Evolutionary conservation across 1,284 basidiomycete species (phyloP).

Genomic region (Fomitiporia mediterranea): DNA sequence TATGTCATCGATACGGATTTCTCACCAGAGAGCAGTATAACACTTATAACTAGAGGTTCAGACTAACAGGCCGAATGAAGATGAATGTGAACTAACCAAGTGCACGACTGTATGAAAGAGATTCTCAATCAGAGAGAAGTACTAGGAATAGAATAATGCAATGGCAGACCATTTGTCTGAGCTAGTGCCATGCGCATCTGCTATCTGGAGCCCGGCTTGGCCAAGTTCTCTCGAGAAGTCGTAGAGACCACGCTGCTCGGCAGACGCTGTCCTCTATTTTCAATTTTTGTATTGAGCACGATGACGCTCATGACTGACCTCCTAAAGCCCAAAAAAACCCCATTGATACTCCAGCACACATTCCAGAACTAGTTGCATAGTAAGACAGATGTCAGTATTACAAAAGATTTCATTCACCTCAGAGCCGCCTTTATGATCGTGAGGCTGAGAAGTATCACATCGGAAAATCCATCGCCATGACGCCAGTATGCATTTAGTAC

Average conservation of each 20-base stretch:
- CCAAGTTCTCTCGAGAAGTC: constrained; percentile 62
- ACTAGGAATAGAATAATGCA: neutral
- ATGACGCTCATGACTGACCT: constrained; percentile 44
- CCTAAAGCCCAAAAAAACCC: constrained; percentile 70
- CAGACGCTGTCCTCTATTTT: constrained; percentile 35
- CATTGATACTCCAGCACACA: constrained; percentile 59
- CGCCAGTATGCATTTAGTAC: constrained; percentile 69
- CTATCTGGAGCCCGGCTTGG: constrained; percentile 59
- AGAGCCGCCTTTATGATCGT: constrained; percentile 63
- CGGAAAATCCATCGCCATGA: constrained; percentile 49
- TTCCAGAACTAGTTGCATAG: constrained; percentile 51
- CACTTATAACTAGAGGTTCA: constrained; percentile 27
- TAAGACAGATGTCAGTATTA: no score
- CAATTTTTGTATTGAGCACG: no score
- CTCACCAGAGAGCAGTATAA: constrained; percentile 46
- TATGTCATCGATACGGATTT: neutral
- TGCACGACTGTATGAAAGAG: constrained; percentile 42
- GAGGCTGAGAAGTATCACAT: constrained; percentile 48
- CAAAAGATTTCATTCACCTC: constrained; percentile 37
- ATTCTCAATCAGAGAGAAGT: neutral
- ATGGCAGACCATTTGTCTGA: constrained; percentile 59
- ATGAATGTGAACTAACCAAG: constrained; percentile 25
- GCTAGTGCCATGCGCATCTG: constrained; percentile 55
- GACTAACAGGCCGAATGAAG: neutral
- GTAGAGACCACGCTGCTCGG: constrained; percentile 56